These are phyloP conservation scores for Adansonia gregorii DNA, from an alignment of 441 rosid genomes.

Conservation along the genomic window DNA sequence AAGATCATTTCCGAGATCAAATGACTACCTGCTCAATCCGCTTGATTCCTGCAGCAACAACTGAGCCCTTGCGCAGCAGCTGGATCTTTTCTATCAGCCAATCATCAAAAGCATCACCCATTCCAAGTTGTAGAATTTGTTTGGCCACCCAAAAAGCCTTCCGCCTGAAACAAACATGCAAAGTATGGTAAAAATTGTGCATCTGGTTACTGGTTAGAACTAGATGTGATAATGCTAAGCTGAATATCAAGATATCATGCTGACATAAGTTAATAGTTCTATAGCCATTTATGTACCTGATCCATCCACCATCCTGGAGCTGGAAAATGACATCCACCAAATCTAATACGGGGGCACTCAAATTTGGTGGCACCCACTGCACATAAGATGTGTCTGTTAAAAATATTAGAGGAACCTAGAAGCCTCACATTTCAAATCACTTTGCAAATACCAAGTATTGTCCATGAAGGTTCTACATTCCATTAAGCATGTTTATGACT, in stretches of 20 bases:
- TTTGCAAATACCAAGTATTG: conserved; percentile 13
- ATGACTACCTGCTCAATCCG: conserved; percentile 83
- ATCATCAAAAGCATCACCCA: conserved; percentile 99
- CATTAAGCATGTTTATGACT: conserved; percentile 2
- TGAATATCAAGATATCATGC: not conserved
- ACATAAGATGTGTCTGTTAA: conserved; percentile 29
- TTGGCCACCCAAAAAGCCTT: conserved; percentile 99
- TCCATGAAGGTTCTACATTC: conserved; percentile 12
- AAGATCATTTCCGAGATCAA: not conserved
- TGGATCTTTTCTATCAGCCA: conserved; percentile 95
- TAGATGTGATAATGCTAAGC: conserved; percentile 12
- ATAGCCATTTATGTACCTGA: conserved; percentile 62
- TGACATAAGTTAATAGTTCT: not conserved
- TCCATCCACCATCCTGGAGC: conserved; percentile 99
- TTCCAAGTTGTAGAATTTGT: conserved; percentile 95
- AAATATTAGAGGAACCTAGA: conserved; percentile 13
- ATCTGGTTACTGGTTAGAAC: conserved; percentile 9
- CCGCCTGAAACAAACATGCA: conserved; percentile 58
- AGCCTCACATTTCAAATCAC: conserved; percentile 14
- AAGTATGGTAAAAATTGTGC: conserved; percentile 7
- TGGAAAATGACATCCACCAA: conserved; percentile 93
- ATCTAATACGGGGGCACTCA: conserved; percentile 82
- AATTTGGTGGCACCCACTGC: conserved; percentile 99
- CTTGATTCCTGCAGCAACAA: conserved; percentile 90
- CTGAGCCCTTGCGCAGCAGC: conserved; percentile 80